Conservation (phyloP, 371 early-diverging fungal genomes). For the Encephalitozoon romaleae region DNA sequence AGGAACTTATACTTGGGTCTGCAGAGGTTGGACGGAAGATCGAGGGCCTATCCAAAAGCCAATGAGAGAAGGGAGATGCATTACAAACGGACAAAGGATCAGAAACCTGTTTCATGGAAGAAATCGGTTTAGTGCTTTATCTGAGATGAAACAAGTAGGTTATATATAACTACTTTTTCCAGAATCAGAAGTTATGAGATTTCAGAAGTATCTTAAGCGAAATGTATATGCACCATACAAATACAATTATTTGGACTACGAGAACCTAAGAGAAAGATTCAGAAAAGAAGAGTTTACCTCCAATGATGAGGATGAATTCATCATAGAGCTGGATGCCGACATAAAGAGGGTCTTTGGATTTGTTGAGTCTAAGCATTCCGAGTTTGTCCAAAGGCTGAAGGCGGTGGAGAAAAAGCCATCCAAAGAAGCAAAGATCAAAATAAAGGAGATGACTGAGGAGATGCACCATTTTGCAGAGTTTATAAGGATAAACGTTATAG, state of each 20-base stretch:
- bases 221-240: slow-evolving; percentile 75
- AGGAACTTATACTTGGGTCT: slow-evolving; percentile 18
- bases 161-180: neutral
- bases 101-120: neutral
- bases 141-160: neutral
- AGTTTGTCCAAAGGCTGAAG: neutral
- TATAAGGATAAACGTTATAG: slow-evolving; percentile 82
- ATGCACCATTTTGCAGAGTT: slow-evolving; percentile 78
- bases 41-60: neutral
- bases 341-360: slow-evolving; percentile 25
- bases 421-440: neutral
- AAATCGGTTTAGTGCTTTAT: neutral
- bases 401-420: neutral
- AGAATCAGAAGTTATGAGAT: slow-evolving; percentile 71
- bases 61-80: neutral
- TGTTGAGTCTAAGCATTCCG: slow-evolving; percentile 13
- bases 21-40: slow-evolving; percentile 7
- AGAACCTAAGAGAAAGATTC: slow-evolving; percentile 68
- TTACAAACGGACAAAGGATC: neutral
- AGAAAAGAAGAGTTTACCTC: slow-evolving; percentile 63
- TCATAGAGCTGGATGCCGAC: slow-evolving; percentile 10
- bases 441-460: slow-evolving; percentile 61
- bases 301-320: slow-evolving; percentile 7
- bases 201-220: slow-evolving; percentile 73
- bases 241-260: slow-evolving; percentile 78